A percentile compares a stretch with the other conserved stretches of the same genome.
Evolutionary conservation across 2,329 filamentous ascomycete species (phyloP).

Genomic region (Orbilia quercus): DNA sequence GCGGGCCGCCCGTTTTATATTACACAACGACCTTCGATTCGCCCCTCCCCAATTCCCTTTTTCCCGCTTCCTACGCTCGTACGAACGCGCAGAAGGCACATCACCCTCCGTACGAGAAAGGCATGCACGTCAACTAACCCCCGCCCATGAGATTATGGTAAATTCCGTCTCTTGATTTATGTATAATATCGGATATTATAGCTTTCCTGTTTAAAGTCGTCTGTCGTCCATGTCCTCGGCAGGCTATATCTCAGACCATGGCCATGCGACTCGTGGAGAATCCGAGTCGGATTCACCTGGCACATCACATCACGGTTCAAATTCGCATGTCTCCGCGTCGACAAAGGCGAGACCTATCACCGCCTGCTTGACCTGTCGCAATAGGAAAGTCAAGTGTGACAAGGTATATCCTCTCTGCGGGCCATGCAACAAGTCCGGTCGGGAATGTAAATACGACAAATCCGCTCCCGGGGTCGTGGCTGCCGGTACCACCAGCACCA

Average conservation of each 20-base stretch:
- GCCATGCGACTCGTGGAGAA: slow-evolving; percentile 47
- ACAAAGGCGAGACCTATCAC: slow-evolving; percentile 53
- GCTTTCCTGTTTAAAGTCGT: slow-evolving; percentile 25
- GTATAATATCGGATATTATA: slow-evolving; percentile 55
- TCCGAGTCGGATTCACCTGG: slow-evolving; percentile 53
- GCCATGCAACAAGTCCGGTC: slow-evolving; percentile 54
- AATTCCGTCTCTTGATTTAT: slow-evolving; percentile 46
- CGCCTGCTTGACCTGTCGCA: slow-evolving; percentile 54
- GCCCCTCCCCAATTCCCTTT: slow-evolving; percentile 36
- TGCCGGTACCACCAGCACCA: slow-evolving; percentile 14
- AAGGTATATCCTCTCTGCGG: slow-evolving; percentile 54
- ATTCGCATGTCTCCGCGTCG: slow-evolving; percentile 36
- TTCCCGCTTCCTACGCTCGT: slow-evolving; percentile 50
- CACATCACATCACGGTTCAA: slow-evolving; percentile 42
- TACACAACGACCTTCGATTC: slow-evolving; percentile 44
- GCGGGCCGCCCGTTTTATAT: slow-evolving; percentile 52
- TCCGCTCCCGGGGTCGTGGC: slow-evolving; percentile 52
- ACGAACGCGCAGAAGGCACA: slow-evolving; percentile 42
- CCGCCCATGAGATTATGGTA: slow-evolving; percentile 54
- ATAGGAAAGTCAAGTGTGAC: slow-evolving; percentile 57
- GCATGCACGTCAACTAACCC: slow-evolving; percentile 50
- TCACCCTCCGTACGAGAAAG: slow-evolving; percentile 55
- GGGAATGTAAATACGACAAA: slow-evolving; percentile 56
- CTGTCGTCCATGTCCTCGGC: slow-evolving; percentile 53
- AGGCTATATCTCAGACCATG: slow-evolving; percentile 55